Percentiles rank a stretch among this genome's conserved stretches.
Evolutionary conservation across 83 land plant species (phyloP).

Genomic region (Isoetes engelmannii): DNA sequence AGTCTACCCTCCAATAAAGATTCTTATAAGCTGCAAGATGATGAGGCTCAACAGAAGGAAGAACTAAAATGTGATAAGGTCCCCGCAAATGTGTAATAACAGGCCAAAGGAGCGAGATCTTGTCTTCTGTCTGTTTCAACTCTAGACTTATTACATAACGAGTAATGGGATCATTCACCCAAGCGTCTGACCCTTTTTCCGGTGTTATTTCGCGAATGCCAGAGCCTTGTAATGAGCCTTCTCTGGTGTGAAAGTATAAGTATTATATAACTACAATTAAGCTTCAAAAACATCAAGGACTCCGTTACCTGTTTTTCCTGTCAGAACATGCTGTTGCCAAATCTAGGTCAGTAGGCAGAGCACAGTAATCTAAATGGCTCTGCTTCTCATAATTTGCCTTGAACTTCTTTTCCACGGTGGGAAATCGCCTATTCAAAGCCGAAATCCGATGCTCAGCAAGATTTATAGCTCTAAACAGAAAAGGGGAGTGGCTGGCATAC

Average conservation of each 20-base stretch:
- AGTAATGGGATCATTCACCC: conserved; percentile 91
- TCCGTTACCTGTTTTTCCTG: conserved; percentile 12
- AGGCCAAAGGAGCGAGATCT: conserved; percentile 62
- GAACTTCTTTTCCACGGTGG: conserved; percentile 33
- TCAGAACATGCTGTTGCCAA: conserved; percentile 18
- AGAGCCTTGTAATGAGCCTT: conserved; percentile 60
- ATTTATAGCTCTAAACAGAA: background rate
- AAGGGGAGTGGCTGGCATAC: conserved; percentile 19
- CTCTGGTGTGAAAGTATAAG: conserved; percentile 34
- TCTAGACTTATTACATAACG: conserved; percentile 71
- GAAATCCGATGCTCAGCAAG: background rate
- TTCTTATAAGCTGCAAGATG: conserved; percentile 53
- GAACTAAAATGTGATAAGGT: conserved; percentile 48
- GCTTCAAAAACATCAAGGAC: background rate
- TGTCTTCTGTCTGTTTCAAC: conserved; percentile 26
- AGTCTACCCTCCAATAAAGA: conserved; percentile 41
- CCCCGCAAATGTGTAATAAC: conserved; percentile 56
- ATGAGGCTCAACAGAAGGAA: conserved; percentile 77
- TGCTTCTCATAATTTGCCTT: conserved; percentile 19
- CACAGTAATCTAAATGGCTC: background rate
- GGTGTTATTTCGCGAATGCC: conserved; percentile 56
- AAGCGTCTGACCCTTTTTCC: conserved; percentile 57
- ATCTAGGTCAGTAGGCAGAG: conserved; percentile 25
- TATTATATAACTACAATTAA: background rate
- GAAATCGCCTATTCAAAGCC: conserved; percentile 22